phyloP scores from a whole-genome alignment of 2,329 filamentous ascomycete genomes.

The Aspergillus sp. region DNA sequence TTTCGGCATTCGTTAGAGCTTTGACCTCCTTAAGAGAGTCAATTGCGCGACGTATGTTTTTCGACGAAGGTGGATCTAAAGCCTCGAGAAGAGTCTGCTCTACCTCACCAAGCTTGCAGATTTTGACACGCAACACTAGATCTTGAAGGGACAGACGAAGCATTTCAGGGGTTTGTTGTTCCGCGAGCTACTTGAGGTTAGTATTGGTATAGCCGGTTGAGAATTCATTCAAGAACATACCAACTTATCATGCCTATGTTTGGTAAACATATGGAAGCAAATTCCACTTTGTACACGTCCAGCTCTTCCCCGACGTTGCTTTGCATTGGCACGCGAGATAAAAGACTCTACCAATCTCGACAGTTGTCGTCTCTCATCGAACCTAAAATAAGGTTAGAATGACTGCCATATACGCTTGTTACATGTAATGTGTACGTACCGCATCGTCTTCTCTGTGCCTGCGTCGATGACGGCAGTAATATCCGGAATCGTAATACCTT shows the following conservation, averaged over 20 bases:
- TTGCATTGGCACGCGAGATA: conserved; percentile 91
- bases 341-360: conserved; percentile 91
- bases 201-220: conserved; percentile 8
- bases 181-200: conserved; percentile 58
- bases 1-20: conserved; percentile 74
- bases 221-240: conserved; percentile 22
- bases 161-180: conserved; percentile 96
- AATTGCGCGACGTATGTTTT: conserved; percentile 88
- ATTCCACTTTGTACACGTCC: conserved; percentile 92
- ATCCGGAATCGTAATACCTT: conserved; percentile 85
- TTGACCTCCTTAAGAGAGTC: conserved; percentile 91
- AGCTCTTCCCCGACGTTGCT: conserved; percentile 87
- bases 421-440: conserved; percentile 15
- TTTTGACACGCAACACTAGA: conserved; percentile 91
- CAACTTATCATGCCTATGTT: conserved; percentile 73
- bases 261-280: conserved; percentile 95
- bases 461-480: conserved; percentile 96
- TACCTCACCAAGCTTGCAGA: conserved; percentile 90
- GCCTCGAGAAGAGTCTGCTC: conserved; percentile 85
- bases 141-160: conserved; percentile 90
- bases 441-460: conserved; percentile 95
- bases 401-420: background rate
- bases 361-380: conserved; percentile 86
- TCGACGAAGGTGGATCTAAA: conserved; percentile 81
- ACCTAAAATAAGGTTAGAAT: conserved; percentile 44